Evolutionary conservation across 768 basidiomycete genomes (phyloP).

Genomic region (Infundibulicybe gibba): DNA sequence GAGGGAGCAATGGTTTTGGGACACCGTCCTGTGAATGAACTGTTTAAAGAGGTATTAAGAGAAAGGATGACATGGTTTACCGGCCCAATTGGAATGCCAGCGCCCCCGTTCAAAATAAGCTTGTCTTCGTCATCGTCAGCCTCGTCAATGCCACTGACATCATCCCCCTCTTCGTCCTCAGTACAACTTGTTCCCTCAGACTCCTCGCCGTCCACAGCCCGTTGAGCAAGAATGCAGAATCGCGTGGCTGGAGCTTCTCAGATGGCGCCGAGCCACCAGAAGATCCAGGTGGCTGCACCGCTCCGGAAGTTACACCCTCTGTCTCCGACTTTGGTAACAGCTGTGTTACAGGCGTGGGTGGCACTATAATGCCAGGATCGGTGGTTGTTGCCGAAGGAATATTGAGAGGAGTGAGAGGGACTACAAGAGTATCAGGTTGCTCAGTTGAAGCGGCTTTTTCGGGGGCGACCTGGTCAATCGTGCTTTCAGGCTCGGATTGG

Average conservation of each 20-base stretch:
- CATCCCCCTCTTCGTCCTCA: slow-evolving; percentile 65
- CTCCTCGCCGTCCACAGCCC: slow-evolving; percentile 53
- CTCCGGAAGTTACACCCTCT: slow-evolving; percentile 86
- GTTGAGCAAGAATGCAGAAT: slow-evolving; percentile 30
- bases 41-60: slow-evolving; percentile 1
- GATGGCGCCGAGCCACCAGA: slow-evolving; percentile 43
- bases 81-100: slow-evolving; percentile 91
- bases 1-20: slow-evolving; percentile 85
- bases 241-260: slow-evolving; percentile 35
- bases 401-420: slow-evolving; percentile 6
- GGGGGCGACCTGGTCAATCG: not conserved
- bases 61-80: slow-evolving; percentile 44
- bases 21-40: slow-evolving; percentile 64
- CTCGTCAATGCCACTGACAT: slow-evolving; percentile 44
- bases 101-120: slow-evolving; percentile 86
- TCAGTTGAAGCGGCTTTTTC: not conserved
- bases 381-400: slow-evolving; percentile 7
- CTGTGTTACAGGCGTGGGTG: slow-evolving; percentile 32
- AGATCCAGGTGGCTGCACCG: slow-evolving; percentile 88
- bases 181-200: slow-evolving; percentile 66
- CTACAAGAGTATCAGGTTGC: not conserved
- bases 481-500: no score
- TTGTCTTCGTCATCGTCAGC: slow-evolving; percentile 89
- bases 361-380: slow-evolving; percentile 29
- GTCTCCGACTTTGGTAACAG: slow-evolving; percentile 65